A percentile compares a stretch with the other conserved stretches of the same genome.
Evolutionary conservation across 495 filamentous ascomycete genomes (phyloP).

Genomic region (Cetradonia linearis): DNA sequence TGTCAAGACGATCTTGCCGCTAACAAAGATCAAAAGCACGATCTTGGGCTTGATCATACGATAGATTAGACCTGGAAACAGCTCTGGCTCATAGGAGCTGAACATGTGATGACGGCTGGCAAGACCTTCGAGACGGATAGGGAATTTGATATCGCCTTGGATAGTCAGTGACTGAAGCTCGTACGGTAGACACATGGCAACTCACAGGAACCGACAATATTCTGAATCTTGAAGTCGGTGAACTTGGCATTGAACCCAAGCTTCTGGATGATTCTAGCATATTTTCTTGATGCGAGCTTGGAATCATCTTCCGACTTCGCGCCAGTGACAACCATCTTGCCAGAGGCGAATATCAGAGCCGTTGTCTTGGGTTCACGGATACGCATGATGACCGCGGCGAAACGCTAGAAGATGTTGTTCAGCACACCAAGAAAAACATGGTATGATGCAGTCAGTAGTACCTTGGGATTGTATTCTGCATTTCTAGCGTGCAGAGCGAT

Average conservation of each 20-base stretch:
- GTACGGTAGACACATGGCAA: not conserved
- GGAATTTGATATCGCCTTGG: conserved; percentile 88
- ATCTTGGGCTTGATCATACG: conserved; percentile 99
- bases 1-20: conserved; percentile 95
- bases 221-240: conserved; percentile 99
- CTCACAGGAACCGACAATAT: conserved; percentile 67
- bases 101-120: conserved; percentile 97
- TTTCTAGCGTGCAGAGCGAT: conserved; percentile 97
- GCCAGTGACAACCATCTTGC: conserved; percentile 99
- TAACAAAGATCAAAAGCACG: conserved; percentile 96
- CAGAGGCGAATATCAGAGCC: conserved; percentile 91
- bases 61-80: conserved; percentile 99
- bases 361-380: conserved; percentile 99
- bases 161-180: not conserved
- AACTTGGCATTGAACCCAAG: conserved; percentile 99
- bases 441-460: conserved; percentile 45
- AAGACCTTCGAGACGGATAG: conserved; percentile 91
- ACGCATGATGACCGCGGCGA: conserved; percentile 99
- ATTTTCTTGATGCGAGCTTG: conserved; percentile 93
- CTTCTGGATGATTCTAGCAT: conserved; percentile 98
- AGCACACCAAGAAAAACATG: conserved; percentile 37
- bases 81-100: conserved; percentile 95
- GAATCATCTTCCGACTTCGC: conserved; percentile 98
- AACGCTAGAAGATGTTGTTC: conserved; percentile 60
- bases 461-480: conserved; percentile 96